Evolutionary conservation across 345 rosid genomes (phyloP).

Genomic region (Ceriops tagal): DNA sequence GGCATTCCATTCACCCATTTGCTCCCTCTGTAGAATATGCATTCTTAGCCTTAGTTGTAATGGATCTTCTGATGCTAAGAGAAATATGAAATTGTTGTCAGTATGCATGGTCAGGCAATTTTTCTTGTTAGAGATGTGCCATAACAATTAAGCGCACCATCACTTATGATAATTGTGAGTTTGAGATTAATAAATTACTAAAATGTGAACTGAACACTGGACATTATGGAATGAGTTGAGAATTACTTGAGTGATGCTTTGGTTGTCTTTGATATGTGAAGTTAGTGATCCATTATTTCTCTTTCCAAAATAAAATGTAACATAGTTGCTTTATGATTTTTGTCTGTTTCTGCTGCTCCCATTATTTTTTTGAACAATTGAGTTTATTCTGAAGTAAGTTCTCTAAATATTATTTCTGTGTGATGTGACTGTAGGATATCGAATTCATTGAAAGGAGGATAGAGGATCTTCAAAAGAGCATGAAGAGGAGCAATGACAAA

Average conservation of each 20-base stretch:
- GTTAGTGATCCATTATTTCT: background rate
- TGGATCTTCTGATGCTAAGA: too few species aligned
- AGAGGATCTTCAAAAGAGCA: slow-evolving; percentile 93
- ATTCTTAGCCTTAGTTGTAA: too few species aligned
- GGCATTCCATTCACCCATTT: too few species aligned
- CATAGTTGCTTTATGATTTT: too few species aligned
- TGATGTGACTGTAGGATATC: slow-evolving; percentile 54
- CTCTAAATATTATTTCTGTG: slow-evolving; percentile 3
- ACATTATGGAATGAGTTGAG: background rate
- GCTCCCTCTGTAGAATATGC: too few species aligned
- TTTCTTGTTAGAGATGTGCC: too few species aligned
- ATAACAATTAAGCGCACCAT: too few species aligned
- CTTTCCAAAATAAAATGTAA: background rate
- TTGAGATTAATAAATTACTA: background rate
- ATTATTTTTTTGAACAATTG: too few species aligned
- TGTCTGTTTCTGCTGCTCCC: too few species aligned
- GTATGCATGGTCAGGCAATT: too few species aligned
- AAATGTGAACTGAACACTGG: background rate
- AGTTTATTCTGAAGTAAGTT: background rate
- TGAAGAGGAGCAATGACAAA: slow-evolving; percentile 99
- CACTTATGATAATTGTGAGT: too few species aligned
- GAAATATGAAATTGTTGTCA: too few species aligned
- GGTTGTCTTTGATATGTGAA: background rate
- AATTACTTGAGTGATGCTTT: background rate
- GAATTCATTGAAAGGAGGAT: slow-evolving; percentile 75